Evolutionary conservation across 164 flowering plant genomes (phyloP).

Genomic region (Berberis thunbergii): DNA sequence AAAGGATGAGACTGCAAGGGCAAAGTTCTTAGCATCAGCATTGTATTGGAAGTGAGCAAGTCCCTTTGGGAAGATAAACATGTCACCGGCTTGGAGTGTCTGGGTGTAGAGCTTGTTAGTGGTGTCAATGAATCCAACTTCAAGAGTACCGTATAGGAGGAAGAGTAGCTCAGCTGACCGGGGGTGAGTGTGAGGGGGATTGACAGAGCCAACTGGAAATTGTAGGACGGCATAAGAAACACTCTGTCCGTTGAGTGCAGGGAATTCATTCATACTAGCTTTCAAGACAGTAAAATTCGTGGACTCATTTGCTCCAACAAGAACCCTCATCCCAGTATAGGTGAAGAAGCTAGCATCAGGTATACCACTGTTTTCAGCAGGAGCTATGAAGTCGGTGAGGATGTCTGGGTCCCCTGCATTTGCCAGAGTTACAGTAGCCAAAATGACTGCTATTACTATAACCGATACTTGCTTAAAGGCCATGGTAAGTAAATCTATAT

Average conservation of each 20-base stretch:
- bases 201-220: conserved; percentile 11
- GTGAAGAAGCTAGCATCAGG: conserved; percentile 9
- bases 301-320: background rate
- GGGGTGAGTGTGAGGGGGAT: background rate
- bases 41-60: conserved; percentile 16
- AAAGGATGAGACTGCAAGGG: conserved; percentile 10
- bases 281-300: conserved; percentile 8
- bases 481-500: no score
- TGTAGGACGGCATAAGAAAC: conserved; percentile 5
- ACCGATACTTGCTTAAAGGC: no score
- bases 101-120: no score
- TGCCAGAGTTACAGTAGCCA: no score
- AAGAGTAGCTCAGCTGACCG: no score
- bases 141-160: no score
- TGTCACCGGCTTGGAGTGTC: no score
- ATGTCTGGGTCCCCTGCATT: background rate
- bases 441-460: no score
- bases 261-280: conserved; percentile 11
- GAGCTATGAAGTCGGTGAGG: background rate
- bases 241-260: no score
- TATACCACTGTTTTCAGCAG: background rate
- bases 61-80: no score
- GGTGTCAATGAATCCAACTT: no score
- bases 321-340: conserved; percentile 6
- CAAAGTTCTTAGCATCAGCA: conserved; percentile 2